Percentiles rank a stretch among this genome's conserved stretches.
phyloP scores from a whole-genome alignment of 2,329 filamentous ascomycete genomes.

The Verticillium alfalfae region DNA sequence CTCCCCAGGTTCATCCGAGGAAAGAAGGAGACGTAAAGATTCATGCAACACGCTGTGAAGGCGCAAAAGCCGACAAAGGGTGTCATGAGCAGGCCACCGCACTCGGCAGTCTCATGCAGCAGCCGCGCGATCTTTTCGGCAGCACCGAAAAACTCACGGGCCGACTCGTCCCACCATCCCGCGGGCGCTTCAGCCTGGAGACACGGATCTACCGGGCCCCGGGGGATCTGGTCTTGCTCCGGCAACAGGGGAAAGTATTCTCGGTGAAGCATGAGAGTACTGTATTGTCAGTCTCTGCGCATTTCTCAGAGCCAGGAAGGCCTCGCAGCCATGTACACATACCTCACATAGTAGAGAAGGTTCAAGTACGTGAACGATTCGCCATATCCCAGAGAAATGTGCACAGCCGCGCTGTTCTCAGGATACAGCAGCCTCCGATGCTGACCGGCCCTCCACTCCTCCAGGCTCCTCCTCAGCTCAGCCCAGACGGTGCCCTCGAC shows the following conservation, averaged over 20 bases:
- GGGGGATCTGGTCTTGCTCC: constrained; percentile 22
- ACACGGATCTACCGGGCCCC: constrained; percentile 31
- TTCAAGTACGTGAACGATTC: constrained; percentile 37
- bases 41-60: constrained; percentile 36
- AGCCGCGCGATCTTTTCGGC: constrained; percentile 27
- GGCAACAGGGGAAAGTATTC: constrained; percentile 40
- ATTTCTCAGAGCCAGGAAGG: background rate
- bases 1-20: constrained; percentile 32
- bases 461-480: constrained; percentile 18
- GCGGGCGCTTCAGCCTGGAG: constrained; percentile 29
- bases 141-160: constrained; percentile 26
- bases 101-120: constrained; percentile 29
- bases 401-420: constrained; percentile 25
- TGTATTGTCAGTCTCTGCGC: constrained; percentile 8
- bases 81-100: constrained; percentile 27
- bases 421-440: constrained; percentile 29
- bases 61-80: constrained; percentile 40
- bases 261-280: constrained; percentile 32
- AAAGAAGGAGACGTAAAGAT: constrained; percentile 31
- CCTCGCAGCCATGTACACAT: background rate
- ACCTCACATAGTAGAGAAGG: constrained; percentile 37
- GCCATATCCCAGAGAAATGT: constrained; percentile 31
- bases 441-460: constrained; percentile 27
- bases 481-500: constrained; percentile 26
- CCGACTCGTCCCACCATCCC: constrained; percentile 32